phyloP scores from a whole-genome alignment of 225 moss, liverwort and hornwort genomes.

The Polytrichum formosum region DNA sequence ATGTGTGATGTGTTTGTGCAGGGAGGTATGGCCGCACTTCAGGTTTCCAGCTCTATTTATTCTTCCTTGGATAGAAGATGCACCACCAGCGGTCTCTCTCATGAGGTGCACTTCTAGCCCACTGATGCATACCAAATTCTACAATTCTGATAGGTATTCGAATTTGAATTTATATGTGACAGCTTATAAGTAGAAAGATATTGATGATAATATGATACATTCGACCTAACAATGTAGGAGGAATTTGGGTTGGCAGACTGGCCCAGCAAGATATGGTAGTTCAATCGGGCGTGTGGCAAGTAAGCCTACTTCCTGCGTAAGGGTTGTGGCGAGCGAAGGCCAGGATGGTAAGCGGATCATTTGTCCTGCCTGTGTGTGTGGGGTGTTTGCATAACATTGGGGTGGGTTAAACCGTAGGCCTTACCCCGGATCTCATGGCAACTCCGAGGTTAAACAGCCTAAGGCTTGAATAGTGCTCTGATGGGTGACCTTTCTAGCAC shows the following conservation, averaged over 20 bases:
- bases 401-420: no score
- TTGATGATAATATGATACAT: no score
- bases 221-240: no score
- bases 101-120: slow-evolving; percentile 22
- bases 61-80: slow-evolving; percentile 40
- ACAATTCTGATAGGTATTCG: neutral
- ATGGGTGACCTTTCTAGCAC: no score
- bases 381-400: no score
- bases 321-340: slow-evolving; percentile 29
- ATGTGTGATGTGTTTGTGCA: neutral
- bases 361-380: neutral
- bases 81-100: slow-evolving; percentile 11
- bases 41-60: slow-evolving; percentile 32
- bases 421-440: no score
- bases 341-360: slow-evolving; percentile 20
- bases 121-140: neutral
- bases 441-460: no score
- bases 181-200: no score
- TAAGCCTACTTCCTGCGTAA: slow-evolving; percentile 16
- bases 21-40: slow-evolving; percentile 42
- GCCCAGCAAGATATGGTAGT: slow-evolving; percentile 22
- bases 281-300: slow-evolving; percentile 16
- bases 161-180: neutral
- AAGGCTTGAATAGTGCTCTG: no score
- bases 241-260: slow-evolving; percentile 18